Evolutionary conservation across 495 filamentous ascomycete genomes (phyloP), one percentile per base, ranked within the genome.

Genomic region (Geoglossum glabrum): DNA sequence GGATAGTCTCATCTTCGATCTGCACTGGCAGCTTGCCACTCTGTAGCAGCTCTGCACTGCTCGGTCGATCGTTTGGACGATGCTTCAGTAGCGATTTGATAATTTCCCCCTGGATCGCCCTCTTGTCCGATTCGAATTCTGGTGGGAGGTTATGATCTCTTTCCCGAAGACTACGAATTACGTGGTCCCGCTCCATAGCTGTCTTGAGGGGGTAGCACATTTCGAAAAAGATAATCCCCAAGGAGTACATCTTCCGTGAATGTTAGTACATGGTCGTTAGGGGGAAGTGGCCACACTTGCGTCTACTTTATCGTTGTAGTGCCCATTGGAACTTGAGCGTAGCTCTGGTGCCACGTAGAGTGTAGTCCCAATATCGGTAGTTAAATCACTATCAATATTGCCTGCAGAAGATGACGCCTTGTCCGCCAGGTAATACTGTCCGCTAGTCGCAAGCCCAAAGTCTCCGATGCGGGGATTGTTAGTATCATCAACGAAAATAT

Each of bases 161-260:
- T 61, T 84, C 75, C 27, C 90, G 77, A 13, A 98, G 73, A 46
- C 75, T 71, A 56, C 82, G 75, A 17, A 96, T 70, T 10, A 85
- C 83, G 57, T 82, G 71, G 25, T 85, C 87, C 34, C 93, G 79
- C 68, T 97, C 88, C 89, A 97, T 97, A 0, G 81, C 84, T 0
- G 85, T 81, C 54, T 83, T 80, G 2, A 93, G 74, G 28, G 82
- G 74, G 63, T 89, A 82, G 61, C 85, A 92, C 90, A 98, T 97
- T 67, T 98, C 92, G 62, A 97, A 95, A 69, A 98, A 94, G 58
- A 98, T 97, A 49, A 98, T 84, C 10, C 92, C 92, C 30, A 98
- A 72, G 0, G 93, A 96, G 65, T 88, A 98, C 90, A 98, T 95
- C 80, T 86, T 45, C n/a, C n/a, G 2, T 45, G 10, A 21, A 21